Base-by-base conservation (phyloP, 2,329 filamentous ascomycete genomes). In the Calonectria ilicicola region DNA sequence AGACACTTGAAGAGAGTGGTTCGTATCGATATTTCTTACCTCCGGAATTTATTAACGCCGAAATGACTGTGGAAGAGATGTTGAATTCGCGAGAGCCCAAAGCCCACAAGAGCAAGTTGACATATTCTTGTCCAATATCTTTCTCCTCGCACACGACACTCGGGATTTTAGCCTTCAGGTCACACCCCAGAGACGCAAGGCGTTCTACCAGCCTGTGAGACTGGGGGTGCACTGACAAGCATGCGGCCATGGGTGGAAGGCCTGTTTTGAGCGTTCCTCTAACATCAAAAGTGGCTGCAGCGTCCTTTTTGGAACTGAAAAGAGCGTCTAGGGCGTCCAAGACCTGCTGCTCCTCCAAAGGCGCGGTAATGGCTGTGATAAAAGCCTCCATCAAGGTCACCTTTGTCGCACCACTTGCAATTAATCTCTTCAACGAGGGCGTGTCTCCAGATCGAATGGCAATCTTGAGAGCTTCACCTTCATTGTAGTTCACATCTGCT, bases 401-500 rank as follows among this genome's bases (percentile, higher is more conserved):
- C 15, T n/a, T 49, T 7, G 27, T 32, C 27, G 65, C 42, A 9
- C 53, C 65, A 27, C 27, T 29, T 26, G 53, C 32, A 17, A 60
- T 40, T 17, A 67, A 17, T 17, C 17, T 49, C 65, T 60, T n/a
- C 26, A 67, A 60, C 8, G 62, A 38, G 4, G 53, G 8, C 19
- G 12, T 40, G 15, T 47, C n/a, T 6, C 42, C 49, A 19, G 51
- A 35, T 26, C 42, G 29, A 21, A 46, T 29, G 8, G 70, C 70
- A 26, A 69, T 51, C 21, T 65, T 65, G 14, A 69, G 38, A 19
- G 60, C 70, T 19, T 69, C 42, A 17, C 70, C 70, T 19, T 69
- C 15, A 8, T 27, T 15, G 42, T 58, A 69, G 35, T 72, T 72
- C 15, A 72, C 65, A 44, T 69, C 65, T 17, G 65, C 65, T 15